Evolutionary conservation across 345 rosid genomes (phyloP), one percentile per base, ranked within the genome.

Genomic region (Salix brachista): DNA sequence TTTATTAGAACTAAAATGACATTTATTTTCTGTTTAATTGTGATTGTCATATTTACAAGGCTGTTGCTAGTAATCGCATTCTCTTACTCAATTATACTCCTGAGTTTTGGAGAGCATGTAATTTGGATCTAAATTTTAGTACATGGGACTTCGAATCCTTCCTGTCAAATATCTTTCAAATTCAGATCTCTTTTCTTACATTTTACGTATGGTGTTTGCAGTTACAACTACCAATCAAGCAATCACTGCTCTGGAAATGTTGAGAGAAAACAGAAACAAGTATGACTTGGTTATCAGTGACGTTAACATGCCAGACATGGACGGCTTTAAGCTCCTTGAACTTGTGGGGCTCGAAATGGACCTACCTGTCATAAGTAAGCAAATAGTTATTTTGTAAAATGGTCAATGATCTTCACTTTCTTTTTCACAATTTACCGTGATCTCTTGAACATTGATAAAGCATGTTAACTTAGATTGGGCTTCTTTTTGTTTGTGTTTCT

Each of bases 311-410:
- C 93, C 96, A 14, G 93, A 89, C 84, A 91, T 91, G 82, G 92
- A 90, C 77, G 96, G 96, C 56, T 88, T 91, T 75, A 88, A 91
- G 88, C 96, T 91, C 46, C 96, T 91, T 65, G 92, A 91, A 78
- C 92, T 87, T 65, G 90, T 90, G 77, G 96, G 93, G 79, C 91
- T 91, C 78, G 93, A 91, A 82, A 91, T 91, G 93, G 93, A 91
- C 87, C 86, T 91, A 78, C 96, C 96, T 34, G 96, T 91, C 77
- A 90, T 91, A 77, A 90, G 93, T 91, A 90, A 85, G 92, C 79
- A 42, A 71, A 42, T 39, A 2, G 18, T 19, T 8, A 8, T 58
- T 23, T 34, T 17, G 70, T 67, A 39, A 58, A n/a, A 26, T 58
- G 28, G 36, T 32, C 2, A 74, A 39, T 64, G 78, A 60, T 75